phyloP scores from a whole-genome alignment of 78 protist species.

The Dictyostelium purpureum region DNA sequence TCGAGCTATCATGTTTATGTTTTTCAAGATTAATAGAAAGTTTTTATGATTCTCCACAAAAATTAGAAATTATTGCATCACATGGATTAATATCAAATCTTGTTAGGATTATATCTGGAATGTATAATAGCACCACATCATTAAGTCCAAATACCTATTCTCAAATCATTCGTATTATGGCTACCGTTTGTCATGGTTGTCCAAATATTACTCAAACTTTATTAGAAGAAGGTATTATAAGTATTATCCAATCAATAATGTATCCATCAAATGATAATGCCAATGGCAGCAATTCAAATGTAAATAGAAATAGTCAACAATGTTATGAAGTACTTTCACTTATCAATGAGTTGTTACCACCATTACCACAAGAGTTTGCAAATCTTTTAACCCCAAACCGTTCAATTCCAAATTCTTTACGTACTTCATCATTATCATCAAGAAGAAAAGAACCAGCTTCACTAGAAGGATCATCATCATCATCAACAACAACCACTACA shows the following conservation, averaged over 20 bases:
- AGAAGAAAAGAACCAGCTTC: slow-evolving; percentile 6
- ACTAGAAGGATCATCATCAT: neutral
- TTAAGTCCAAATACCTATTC: slow-evolving; percentile 47
- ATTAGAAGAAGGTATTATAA: slow-evolving; percentile 36
- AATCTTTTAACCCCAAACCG: neutral
- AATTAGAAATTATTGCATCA: slow-evolving; percentile 31
- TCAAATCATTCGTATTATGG: slow-evolving; percentile 63
- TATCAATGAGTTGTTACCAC: slow-evolving; percentile 77
- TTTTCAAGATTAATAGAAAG: slow-evolving; percentile 68
- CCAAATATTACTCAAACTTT: neutral
- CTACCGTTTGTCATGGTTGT: slow-evolving; percentile 52
- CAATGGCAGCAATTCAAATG: neutral
- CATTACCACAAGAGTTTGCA: slow-evolving; percentile 66
- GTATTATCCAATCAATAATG: slow-evolving; percentile 42
- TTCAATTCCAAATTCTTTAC: neutral
- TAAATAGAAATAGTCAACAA: slow-evolving; percentile 48
- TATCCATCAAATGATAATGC: neutral
- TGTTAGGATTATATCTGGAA: slow-evolving; percentile 52
- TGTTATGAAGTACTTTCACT: slow-evolving; percentile 57
- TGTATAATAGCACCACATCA: slow-evolving; percentile 42
- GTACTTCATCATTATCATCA: neutral
- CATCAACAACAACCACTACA: neutral
- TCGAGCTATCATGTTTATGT: slow-evolving; percentile 68
- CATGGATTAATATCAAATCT: slow-evolving; percentile 31
- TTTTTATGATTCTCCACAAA: slow-evolving; percentile 51